Base-by-base conservation (phyloP, 805 yeast genomes). In the Kodamaea restingae region DNA sequence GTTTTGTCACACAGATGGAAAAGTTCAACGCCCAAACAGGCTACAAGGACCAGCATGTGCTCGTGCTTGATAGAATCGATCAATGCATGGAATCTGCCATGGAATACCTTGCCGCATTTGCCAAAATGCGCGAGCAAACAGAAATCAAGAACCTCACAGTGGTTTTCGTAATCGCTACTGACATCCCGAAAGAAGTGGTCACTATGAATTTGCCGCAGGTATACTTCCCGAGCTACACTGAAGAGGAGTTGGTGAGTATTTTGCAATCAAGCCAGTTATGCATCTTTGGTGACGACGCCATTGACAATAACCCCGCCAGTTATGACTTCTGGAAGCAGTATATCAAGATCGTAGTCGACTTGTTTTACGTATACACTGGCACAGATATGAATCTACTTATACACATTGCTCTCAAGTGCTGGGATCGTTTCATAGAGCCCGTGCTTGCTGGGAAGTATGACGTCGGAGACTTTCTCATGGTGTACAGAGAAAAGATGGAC, bases 51-150 rank as follows among this genome's bases (percentile, higher is more conserved):
- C 65, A 56, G 3, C 69, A 72, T 32, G 64, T 75, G 7, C 49
- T 76, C 31, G 71, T 76, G 1, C 53, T 76, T 9, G 80, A 76
- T 46, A 52, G 67, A 4, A 55, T 75, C 12, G 81, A 75, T 49
- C 67, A 65, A 29, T 65, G 71, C 21, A 65, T 64, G 41, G 80
- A 73, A 15, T 47, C 61, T 11, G 60, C 67, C 0, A 57, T 61
- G n/a, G 71, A 64, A 12, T 43, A 75, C 14, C 59, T 68, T 32
- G 48, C 60, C 15, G 64, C 71, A 1, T 63, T 76, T 40, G 46
- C 67, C 1, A 54, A 62, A 43, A 45, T 75, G n/a, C 67, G 69
- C 39, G 80, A 76, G 38, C 65, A 66, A 40, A 50, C 67, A 8
- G 44, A 45, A 7, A 45, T 61, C 14, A 45, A 45, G 17, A 65